These are phyloP conservation scores for Russula lepida DNA, from an alignment of 768 basidiomycete genomes.

Conservation along the genomic window DNA sequence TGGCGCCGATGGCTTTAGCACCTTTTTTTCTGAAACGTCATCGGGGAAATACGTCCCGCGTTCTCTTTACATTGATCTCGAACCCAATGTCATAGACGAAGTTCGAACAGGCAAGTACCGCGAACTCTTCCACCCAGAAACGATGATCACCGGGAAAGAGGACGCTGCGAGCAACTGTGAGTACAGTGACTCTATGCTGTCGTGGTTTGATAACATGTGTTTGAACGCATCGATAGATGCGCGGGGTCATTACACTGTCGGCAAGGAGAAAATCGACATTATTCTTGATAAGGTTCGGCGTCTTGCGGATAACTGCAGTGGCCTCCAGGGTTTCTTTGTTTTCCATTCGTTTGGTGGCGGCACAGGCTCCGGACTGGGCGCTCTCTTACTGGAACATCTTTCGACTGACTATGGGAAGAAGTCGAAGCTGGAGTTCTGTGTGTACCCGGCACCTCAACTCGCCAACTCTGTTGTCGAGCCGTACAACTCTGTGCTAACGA, in stretches of 20 bases:
- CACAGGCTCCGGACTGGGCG: conserved; percentile 98
- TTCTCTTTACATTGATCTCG: conserved; percentile 94
- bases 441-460: conserved; percentile 90
- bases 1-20: conserved; percentile 90
- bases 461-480: conserved; percentile 97
- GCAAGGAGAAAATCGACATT: conserved; percentile 94
- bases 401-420: conserved; percentile 78
- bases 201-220: neutral
- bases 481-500: conserved; percentile 96
- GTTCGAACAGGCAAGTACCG: conserved; percentile 93
- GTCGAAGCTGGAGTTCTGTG: conserved; percentile 72
- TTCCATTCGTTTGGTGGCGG: conserved; percentile 99
- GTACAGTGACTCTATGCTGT: conserved; percentile 18
- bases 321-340: conserved; percentile 99
- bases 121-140: conserved; percentile 98
- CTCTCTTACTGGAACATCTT: conserved; percentile 91
- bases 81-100: conserved; percentile 97
- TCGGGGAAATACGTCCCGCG: conserved; percentile 97
- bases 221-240: conserved; percentile 51
- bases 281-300: conserved; percentile 97
- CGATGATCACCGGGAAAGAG: conserved; percentile 96
- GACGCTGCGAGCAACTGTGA: conserved; percentile 99
- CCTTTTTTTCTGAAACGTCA: conserved; percentile 98
- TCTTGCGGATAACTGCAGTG: conserved; percentile 94
- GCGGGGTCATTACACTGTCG: conserved; percentile 97